A percentile compares a stretch with the other conserved stretches of the same genome.
Conservation (phyloP, 2,329 filamentous ascomycete genomes). For the Metarhizium humberi region DNA sequence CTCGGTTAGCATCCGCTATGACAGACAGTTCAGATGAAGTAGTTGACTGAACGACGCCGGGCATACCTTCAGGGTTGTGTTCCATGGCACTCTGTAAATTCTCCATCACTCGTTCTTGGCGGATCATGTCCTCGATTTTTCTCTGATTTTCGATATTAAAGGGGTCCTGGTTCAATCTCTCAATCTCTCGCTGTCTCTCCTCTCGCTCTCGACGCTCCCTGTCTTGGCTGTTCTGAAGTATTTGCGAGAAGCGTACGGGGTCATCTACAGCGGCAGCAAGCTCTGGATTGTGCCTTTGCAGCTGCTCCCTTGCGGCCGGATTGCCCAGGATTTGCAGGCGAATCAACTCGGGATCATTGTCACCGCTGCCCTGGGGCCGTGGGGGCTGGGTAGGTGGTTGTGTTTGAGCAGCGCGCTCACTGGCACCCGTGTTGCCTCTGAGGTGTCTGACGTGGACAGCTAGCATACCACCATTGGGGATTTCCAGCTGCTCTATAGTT, state of each 20-base stretch:
- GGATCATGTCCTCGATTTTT: slow-evolving; percentile 94
- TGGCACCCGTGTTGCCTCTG: slow-evolving; percentile 31
- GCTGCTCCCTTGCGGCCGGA: slow-evolving; percentile 59
- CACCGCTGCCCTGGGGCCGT: slow-evolving; percentile 21
- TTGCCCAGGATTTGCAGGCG: slow-evolving; percentile 77
- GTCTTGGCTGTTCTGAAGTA: slow-evolving; percentile 58
- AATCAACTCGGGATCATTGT: slow-evolving; percentile 68
- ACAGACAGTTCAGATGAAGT: background rate
- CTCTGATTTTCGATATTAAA: slow-evolving; percentile 88
- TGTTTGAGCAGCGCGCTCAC: slow-evolving; percentile 9
- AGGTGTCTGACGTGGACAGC: slow-evolving; percentile 68
- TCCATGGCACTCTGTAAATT: slow-evolving; percentile 96
- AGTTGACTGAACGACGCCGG: background rate
- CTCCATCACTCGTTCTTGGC: slow-evolving; percentile 87
- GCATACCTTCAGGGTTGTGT: slow-evolving; percentile 86
- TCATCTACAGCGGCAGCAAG: slow-evolving; percentile 70
- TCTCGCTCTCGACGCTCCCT: slow-evolving; percentile 63
- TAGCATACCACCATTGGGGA: slow-evolving; percentile 87
- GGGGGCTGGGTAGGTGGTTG: slow-evolving; percentile 22
- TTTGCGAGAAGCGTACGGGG: slow-evolving; percentile 63
- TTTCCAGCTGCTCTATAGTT: slow-evolving; percentile 71
- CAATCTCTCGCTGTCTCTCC: slow-evolving; percentile 75
- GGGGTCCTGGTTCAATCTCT: slow-evolving; percentile 81
- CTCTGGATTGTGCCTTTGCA: slow-evolving; percentile 64
- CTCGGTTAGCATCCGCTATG: background rate